Base-by-base conservation (phyloP, 805 yeast genomes). In the Zygotorulaspora florentina region DNA sequence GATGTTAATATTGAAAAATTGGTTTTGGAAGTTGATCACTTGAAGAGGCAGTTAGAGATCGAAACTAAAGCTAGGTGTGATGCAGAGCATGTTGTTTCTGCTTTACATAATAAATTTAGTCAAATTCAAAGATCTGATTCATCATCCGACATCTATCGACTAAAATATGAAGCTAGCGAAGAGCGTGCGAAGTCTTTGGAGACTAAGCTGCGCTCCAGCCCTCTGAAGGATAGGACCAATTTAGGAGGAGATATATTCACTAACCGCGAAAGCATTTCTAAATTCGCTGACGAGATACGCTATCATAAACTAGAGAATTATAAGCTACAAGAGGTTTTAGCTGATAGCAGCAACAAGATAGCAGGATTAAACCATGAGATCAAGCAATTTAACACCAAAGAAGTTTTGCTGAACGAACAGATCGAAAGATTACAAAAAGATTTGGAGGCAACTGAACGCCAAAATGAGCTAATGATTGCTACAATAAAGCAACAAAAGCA, bases 401-500 rank as follows among this genome's bases (percentile, higher is more conserved):
- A 62, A 35, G 55, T 56, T 6, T 31, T 68, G 9, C 55, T 69
- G 5, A 57, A 58, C 23, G 79, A 66, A 55, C 74, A 60, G 56
- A 65, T 62, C 51, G 72, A 65, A 47, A 71, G 69, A 53, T 66
- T 83, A 38, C 78, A 76, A 51, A 72, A 81, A 15, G 80, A 77
- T 45, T 64, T 85, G 18, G 81, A 81, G 37, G 74, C 82, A 2
- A 64, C 83, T 12, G 72, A 70, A 33, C 60, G 71, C n/a, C 82
- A 79, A 55, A 81, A 79, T 53, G 56, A 61, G 1, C 83, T 87
- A 26, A 66, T 87, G 26, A 61, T 71, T 1, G 72, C 75, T 31
- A 74, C 77, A 26, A 67, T 83, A 16, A 78, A 77, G 31, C 68
- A 84, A 27, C 88, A 85, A 65, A 83, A 81, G 58, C 65, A 71